A percentile compares a stretch with the other conserved stretches of the same genome.
These are phyloP conservation scores for Lagenaria siceraria DNA, from an alignment of 306 rosid genomes.

Conservation along the genomic window DNA sequence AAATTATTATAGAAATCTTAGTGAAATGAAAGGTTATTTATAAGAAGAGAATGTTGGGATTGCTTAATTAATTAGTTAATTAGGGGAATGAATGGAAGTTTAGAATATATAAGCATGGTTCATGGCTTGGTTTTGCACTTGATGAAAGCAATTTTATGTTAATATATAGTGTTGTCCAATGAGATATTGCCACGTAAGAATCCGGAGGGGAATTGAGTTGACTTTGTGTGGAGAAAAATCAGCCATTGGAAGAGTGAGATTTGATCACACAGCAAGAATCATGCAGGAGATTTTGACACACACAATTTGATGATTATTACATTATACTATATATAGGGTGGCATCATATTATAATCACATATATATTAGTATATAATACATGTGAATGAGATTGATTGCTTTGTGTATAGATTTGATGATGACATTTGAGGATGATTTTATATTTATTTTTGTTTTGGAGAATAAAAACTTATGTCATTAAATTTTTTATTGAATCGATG, in stretches of 20 bases:
- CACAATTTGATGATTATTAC: not conserved
- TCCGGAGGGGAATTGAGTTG: not conserved
- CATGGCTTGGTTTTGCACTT: conserved; percentile 8
- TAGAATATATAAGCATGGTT: conserved; percentile 18
- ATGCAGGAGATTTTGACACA: conserved; percentile 7
- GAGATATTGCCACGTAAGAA: not conserved
- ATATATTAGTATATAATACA: not conserved
- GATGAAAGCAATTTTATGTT: not conserved
- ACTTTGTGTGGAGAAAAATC: not conserved
- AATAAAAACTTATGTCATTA: not conserved
- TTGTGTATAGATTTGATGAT: not conserved
- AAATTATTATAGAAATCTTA: not conserved
- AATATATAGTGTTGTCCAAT: not conserved
- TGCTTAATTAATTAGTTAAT: not conserved
- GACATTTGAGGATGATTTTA: not conserved
- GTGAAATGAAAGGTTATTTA: not conserved
- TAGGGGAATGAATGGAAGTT: not conserved
- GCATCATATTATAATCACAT: not conserved
- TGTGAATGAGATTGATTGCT: not conserved
- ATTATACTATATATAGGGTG: not conserved
- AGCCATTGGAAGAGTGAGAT: conserved; percentile 1
- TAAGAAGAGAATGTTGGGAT: not conserved
- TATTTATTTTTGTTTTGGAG: not conserved
- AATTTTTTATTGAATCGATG: no score
- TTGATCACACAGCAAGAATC: conserved; percentile 12